phyloP scores from a whole-genome alignment of 139 green algal genomes.

The Picochlorum sp. region DNA sequence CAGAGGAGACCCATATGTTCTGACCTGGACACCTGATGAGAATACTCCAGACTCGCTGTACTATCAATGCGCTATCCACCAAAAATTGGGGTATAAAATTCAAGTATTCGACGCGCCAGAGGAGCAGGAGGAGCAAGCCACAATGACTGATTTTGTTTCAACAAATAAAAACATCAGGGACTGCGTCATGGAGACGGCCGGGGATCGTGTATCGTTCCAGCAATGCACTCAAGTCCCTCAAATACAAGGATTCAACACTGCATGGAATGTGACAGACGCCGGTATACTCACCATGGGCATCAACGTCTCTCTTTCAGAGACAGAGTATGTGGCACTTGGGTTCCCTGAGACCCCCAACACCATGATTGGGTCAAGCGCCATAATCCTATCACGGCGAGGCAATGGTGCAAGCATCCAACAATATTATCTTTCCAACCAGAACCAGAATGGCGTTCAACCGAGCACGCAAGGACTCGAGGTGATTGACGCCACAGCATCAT shows the following conservation, averaged over 20 bases:
- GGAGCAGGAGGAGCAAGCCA: not conserved
- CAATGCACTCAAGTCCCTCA: not conserved
- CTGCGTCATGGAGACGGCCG: not conserved
- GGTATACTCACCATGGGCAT: not conserved
- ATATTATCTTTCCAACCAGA: slow-evolving; percentile 16
- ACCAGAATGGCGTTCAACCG: slow-evolving; percentile 10
- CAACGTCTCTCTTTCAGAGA: not conserved
- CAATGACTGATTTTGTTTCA: too few relatives aligned
- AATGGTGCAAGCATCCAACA: slow-evolving; percentile 14
- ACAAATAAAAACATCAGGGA: not conserved
- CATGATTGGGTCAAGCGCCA: slow-evolving; percentile 27
- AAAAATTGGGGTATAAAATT: slow-evolving; percentile 16
- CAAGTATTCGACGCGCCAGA: slow-evolving; percentile 1
- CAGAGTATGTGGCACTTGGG: slow-evolving; percentile 29
- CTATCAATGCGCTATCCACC: slow-evolving; percentile 21
- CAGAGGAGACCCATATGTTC: not conserved
- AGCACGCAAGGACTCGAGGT: slow-evolving; percentile 12
- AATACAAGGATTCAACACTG: not conserved
- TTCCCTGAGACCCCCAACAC: slow-evolving; percentile 20
- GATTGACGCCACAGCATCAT: slow-evolving; percentile 1
- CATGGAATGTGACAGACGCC: not conserved
- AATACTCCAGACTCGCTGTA: slow-evolving; percentile 14
- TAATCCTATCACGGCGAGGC: slow-evolving; percentile 14
- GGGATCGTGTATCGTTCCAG: not conserved
- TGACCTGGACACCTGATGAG: slow-evolving; percentile 17